phyloP scores from a whole-genome alignment of 805 yeast genomes.

The Pichia exigua region DNA sequence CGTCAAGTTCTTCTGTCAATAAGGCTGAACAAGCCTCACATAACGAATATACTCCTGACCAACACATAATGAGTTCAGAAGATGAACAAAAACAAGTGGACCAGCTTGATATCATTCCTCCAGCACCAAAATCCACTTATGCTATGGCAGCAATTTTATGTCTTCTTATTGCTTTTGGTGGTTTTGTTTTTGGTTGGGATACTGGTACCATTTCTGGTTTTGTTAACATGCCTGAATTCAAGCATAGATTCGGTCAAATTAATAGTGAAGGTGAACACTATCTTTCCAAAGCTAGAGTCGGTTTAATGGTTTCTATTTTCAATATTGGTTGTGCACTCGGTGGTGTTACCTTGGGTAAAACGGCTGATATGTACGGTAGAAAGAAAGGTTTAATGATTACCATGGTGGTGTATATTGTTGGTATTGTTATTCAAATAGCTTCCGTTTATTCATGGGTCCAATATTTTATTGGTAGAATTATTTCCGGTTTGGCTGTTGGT shows the following conservation, averaged over 20 bases:
- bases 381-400: slow-evolving; percentile 46
- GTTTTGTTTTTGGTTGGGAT: slow-evolving; percentile 72
- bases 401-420: slow-evolving; percentile 51
- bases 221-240: slow-evolving; percentile 54
- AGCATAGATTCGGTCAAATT: slow-evolving; percentile 42
- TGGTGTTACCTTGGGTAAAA: slow-evolving; percentile 49
- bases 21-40: slow-evolving; percentile 2
- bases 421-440: slow-evolving; percentile 53
- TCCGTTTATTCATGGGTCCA: slow-evolving; percentile 53
- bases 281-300: slow-evolving; percentile 46
- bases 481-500: slow-evolving; percentile 51
- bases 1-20: slow-evolving; percentile 6
- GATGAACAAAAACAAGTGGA: slow-evolving; percentile 10
- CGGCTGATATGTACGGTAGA: slow-evolving; percentile 56
- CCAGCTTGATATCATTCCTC: slow-evolving; percentile 14
- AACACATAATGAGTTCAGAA: neutral
- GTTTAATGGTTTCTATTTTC: slow-evolving; percentile 62
- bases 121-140: slow-evolving; percentile 20
- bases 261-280: slow-evolving; percentile 33
- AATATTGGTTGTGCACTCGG: slow-evolving; percentile 71
- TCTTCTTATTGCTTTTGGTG: slow-evolving; percentile 63
- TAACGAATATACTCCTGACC: neutral
- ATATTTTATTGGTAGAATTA: slow-evolving; percentile 53
- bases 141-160: slow-evolving; percentile 32
- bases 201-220: slow-evolving; percentile 74